Conservation (phyloP, 176 grass and related monocot genomes). For the Hyparrhenia diplandra region DNA sequence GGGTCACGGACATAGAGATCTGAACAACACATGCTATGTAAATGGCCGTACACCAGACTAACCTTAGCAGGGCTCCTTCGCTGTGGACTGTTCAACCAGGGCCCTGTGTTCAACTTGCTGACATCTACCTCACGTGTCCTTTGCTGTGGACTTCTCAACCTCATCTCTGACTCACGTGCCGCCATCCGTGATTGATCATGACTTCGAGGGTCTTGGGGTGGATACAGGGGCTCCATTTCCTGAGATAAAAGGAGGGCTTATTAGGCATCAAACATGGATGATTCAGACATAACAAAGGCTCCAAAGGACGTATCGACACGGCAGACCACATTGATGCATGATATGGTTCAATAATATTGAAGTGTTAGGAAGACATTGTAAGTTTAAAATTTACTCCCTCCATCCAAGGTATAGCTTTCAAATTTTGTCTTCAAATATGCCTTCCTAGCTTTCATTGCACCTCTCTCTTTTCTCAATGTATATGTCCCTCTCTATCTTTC, state of each 20-base stretch:
- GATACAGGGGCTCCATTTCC: background rate
- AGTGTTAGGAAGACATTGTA: no score
- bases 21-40: background rate
- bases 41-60: background rate
- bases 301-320: no score
- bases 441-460: no score
- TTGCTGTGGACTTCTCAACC: background rate
- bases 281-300: background rate
- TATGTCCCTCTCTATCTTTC: no score
- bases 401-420: no score
- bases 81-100: background rate
- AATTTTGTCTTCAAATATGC: no score
- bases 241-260: background rate
- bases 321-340: no score
- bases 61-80: background rate
- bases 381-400: no score
- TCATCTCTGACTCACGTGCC: background rate
- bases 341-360: no score
- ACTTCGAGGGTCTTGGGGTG: background rate
- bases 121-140: background rate
- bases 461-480: no score
- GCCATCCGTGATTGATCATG: background rate
- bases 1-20: background rate
- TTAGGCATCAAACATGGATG: background rate
- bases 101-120: background rate